Conservation (phyloP, 2,329 filamentous ascomycete genomes). For the Calycina marina region DNA sequence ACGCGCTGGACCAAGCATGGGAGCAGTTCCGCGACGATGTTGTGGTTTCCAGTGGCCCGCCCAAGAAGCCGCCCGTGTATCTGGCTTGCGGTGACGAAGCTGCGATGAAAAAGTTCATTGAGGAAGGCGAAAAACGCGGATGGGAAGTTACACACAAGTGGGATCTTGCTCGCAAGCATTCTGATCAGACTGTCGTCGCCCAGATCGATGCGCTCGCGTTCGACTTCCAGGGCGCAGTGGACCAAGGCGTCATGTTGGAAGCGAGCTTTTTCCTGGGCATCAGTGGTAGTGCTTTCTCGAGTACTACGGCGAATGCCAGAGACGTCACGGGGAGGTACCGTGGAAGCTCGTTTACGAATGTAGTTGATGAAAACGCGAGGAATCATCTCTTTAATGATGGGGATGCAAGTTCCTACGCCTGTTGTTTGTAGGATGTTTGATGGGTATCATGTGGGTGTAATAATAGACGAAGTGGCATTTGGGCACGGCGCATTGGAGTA, state of each 20-base stretch:
- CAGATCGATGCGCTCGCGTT: constrained; percentile 21
- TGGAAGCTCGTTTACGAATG: constrained; percentile 20
- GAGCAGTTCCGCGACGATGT: constrained; percentile 11
- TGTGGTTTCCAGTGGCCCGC: constrained; percentile 1
- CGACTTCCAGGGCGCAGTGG: constrained; percentile 24
- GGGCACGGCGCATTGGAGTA: too few species aligned
- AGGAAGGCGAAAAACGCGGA: constrained; percentile 19
- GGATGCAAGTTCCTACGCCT: constrained; percentile 21
- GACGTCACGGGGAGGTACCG: constrained; percentile 23
- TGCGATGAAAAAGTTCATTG: constrained; percentile 21
- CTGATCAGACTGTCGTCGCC: constrained; percentile 9
- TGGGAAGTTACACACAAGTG: constrained; percentile 26
- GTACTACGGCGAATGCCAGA: constrained; percentile 21
- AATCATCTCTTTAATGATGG: constrained; percentile 23
- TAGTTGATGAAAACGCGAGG: constrained; percentile 20
- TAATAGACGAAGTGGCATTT: not conserved
- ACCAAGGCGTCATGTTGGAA: constrained; percentile 23
- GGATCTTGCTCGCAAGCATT: constrained; percentile 12
- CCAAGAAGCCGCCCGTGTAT: constrained; percentile 20
- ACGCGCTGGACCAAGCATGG: constrained; percentile 24
- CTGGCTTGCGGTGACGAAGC: constrained; percentile 24
- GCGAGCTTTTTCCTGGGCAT: constrained; percentile 23
- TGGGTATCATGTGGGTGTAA: not conserved
- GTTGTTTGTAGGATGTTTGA: constrained; percentile 18
- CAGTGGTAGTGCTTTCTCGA: constrained; percentile 23